A percentile compares a stretch with the other conserved stretches of the same genome.
Conservation (phyloP, 2,329 filamentous ascomycete species). For the Trichoderma arundinaceum region DNA sequence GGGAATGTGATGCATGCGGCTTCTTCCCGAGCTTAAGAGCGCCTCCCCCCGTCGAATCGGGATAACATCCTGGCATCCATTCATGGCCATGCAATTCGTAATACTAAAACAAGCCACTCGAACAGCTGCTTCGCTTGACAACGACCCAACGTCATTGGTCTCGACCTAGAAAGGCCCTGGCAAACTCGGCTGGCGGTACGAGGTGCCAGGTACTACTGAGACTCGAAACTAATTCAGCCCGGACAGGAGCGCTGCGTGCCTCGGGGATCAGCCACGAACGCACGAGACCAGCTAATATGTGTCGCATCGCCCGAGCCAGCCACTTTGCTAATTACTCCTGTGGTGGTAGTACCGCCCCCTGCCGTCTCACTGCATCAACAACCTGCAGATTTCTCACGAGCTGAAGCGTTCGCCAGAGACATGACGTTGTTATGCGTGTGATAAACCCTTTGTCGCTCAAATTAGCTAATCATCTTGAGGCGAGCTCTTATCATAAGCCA, state of each 20-base stretch:
- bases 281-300: constrained; percentile 6
- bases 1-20: constrained; percentile 24
- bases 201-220: background rate
- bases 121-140: constrained; percentile 12
- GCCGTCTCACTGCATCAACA: constrained; percentile 6
- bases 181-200: constrained; percentile 21
- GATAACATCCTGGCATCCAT: constrained; percentile 23
- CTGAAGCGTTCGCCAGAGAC: background rate
- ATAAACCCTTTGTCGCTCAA: constrained; percentile 7
- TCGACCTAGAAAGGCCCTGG: constrained; percentile 26
- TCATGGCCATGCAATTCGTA: constrained; percentile 27
- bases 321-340: constrained; percentile 1
- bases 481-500: constrained; percentile 16
- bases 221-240: background rate
- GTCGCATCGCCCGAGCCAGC: constrained; percentile 7
- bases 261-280: constrained; percentile 23
- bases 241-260: constrained; percentile 16
- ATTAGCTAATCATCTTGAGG: constrained; percentile 11
- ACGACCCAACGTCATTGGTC: constrained; percentile 26
- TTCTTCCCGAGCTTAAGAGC: constrained; percentile 27
- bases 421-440: constrained; percentile 1
- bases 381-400: constrained; percentile 13
- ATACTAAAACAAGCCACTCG: constrained; percentile 25
- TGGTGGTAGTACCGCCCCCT: background rate
- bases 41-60: constrained; percentile 21